Evolutionary conservation across 1,139 yeast species (phyloP).

Genomic region (Trichomonascaceae sp.): DNA sequence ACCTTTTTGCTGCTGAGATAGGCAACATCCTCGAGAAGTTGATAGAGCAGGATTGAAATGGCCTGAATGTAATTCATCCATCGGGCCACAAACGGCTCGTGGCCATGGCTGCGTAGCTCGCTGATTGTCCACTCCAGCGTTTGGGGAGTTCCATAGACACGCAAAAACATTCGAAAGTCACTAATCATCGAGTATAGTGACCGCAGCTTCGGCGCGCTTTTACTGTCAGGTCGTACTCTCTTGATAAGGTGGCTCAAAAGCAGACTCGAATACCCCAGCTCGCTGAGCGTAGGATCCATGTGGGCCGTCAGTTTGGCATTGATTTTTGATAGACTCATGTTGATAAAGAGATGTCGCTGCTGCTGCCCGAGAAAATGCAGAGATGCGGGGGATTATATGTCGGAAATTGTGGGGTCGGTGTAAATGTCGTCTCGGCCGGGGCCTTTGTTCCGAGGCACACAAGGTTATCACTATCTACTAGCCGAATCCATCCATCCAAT

Average conservation of each 20-base stretch:
- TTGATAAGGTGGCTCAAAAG: conserved; percentile 16
- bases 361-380: too few species aligned
- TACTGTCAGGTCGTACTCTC: conserved; percentile 4
- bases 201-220: conserved; percentile 6
- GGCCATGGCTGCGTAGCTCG: conserved; percentile 12
- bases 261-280: conserved; percentile 19
- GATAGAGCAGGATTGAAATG: conserved; percentile 25
- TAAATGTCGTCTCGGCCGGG: too few species aligned
- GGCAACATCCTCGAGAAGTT: conserved; percentile 30
- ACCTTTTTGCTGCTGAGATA: conserved; percentile 28
- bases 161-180: conserved; percentile 28
- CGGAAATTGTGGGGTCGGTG: too few species aligned
- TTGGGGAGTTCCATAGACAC: conserved; percentile 27
- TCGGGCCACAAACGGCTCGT: conserved; percentile 15
- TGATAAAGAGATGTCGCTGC: background rate
- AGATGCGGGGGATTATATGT: too few species aligned
- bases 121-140: conserved; percentile 26
- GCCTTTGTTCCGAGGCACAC: too few species aligned
- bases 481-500: background rate
- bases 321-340: background rate
- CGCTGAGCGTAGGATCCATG: conserved; percentile 15
- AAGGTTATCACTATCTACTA: too few species aligned
- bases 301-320: conserved; percentile 5
- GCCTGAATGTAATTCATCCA: conserved; percentile 25
- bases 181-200: conserved; percentile 22